Evolutionary conservation across 179 eudicot genomes (phyloP).

Genomic region (Beta macrorhiza): DNA sequence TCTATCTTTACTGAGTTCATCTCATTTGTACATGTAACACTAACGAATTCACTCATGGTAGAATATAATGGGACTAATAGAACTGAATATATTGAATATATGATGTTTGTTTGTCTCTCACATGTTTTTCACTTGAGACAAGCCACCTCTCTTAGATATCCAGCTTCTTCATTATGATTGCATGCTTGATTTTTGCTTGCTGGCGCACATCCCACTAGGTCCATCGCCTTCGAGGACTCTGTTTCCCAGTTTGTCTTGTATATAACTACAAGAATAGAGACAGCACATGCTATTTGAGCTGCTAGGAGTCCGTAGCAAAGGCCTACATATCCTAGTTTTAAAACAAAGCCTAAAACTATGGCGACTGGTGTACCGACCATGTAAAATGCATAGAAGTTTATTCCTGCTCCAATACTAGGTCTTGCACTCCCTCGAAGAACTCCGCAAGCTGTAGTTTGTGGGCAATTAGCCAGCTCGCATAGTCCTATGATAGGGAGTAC

Average conservation of each 20-base stretch:
- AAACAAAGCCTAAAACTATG: conserved; percentile 55
- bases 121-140: conserved; percentile 25
- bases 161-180: conserved; percentile 42
- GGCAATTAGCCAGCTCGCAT: conserved; percentile 90
- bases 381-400: conserved; percentile 79
- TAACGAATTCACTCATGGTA: neutral
- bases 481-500: conserved; percentile 80
- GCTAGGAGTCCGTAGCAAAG: conserved; percentile 85
- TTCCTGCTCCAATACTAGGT: conserved; percentile 67
- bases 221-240: conserved; percentile 69
- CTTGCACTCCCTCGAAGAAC: conserved; percentile 85
- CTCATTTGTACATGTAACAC: neutral
- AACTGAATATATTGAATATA: neutral
- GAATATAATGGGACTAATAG: neutral
- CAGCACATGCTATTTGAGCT: conserved; percentile 66
- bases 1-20: neutral
- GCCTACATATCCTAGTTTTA: conserved; percentile 56
- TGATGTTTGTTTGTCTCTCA: neutral
- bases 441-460: conserved; percentile 91
- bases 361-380: conserved; percentile 80
- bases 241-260: conserved; percentile 71
- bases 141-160: conserved; percentile 21
- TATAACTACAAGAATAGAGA: conserved; percentile 54
- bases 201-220: conserved; percentile 56
- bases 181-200: conserved; percentile 34